Evolutionary conservation across 2,329 filamentous ascomycete species (phyloP).

Genomic region (Xylaria sp.): DNA sequence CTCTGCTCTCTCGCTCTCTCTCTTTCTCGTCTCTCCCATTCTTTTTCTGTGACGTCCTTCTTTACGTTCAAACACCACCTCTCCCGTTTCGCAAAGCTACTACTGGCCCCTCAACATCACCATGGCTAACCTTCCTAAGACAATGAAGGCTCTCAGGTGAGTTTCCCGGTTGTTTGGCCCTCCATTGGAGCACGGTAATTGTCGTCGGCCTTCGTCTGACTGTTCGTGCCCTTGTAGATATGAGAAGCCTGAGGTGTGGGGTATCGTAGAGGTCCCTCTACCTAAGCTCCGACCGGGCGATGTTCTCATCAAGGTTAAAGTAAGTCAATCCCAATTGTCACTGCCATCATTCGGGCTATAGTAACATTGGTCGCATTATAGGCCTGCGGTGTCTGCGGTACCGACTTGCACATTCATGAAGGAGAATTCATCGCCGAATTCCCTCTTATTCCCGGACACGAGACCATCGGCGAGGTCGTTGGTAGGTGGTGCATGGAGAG

Average conservation of each 20-base stretch:
- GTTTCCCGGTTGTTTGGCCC: constrained; percentile 40
- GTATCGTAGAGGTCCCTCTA: constrained; percentile 70
- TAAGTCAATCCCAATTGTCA: constrained; percentile 43
- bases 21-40: neutral
- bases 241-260: constrained; percentile 70
- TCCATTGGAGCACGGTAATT: neutral
- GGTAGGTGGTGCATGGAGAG: constrained; percentile 48
- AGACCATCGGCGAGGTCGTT: constrained; percentile 74
- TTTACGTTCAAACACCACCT: constrained; percentile 19
- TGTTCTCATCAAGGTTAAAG: constrained; percentile 74
- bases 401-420: constrained; percentile 69
- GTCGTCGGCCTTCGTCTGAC: constrained; percentile 12
- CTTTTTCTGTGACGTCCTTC: neutral
- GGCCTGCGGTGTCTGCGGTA: constrained; percentile 53
- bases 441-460: constrained; percentile 74
- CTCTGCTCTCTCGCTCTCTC: neutral
- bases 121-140: constrained; percentile 53
- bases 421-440: constrained; percentile 74
- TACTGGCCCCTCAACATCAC: constrained; percentile 33
- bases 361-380: constrained; percentile 40
- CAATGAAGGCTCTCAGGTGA: constrained; percentile 69
- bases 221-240: constrained; percentile 55
- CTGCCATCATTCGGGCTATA: constrained; percentile 10
- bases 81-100: constrained; percentile 29
- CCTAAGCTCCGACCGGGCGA: constrained; percentile 69